Evolutionary conservation across 257 asterid genomes (phyloP).

Genomic region (Solanum chiquidenum): DNA sequence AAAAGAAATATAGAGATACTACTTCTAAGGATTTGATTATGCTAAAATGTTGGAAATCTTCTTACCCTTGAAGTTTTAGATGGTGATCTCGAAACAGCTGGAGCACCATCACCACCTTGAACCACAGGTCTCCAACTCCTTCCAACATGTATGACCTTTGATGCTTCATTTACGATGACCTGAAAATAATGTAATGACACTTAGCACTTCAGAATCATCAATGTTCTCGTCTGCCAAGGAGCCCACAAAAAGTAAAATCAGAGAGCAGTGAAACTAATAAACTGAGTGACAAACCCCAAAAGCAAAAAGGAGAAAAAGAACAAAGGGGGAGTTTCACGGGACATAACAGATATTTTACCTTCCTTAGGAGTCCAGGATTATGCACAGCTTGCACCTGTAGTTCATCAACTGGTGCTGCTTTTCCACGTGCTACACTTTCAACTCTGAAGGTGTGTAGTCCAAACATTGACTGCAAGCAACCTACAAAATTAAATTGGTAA

Average conservation of each 20-base stretch:
- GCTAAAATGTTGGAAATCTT: not conserved
- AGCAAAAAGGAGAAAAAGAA: not conserved
- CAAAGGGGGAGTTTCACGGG: not conserved
- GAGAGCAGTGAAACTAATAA: not conserved
- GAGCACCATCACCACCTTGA: slow-evolving; percentile 29
- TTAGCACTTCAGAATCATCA: not conserved
- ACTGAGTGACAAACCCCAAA: not conserved
- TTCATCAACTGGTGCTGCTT: slow-evolving; percentile 67
- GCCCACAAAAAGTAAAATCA: not conserved
- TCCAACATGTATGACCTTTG: slow-evolving; percentile 34
- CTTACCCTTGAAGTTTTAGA: slow-evolving; percentile 47
- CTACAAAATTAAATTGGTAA: slow-evolving; percentile 14
- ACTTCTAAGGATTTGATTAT: not conserved
- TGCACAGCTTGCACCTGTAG: slow-evolving; percentile 54
- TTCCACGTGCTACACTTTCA: slow-evolving; percentile 56
- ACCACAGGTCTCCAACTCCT: slow-evolving; percentile 24
- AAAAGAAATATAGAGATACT: not conserved
- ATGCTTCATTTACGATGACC: slow-evolving; percentile 50
- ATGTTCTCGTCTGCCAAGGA: not conserved
- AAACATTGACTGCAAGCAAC: slow-evolving; percentile 53
- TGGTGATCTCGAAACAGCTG: slow-evolving; percentile 50
- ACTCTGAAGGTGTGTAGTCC: slow-evolving; percentile 60
- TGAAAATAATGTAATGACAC: slow-evolving; percentile 11
- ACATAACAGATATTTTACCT: slow-evolving; percentile 21
- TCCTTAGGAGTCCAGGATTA: slow-evolving; percentile 46